phyloP scores from a whole-genome alignment of 768 basidiomycete genomes.

The Boletus reticuloceps region DNA sequence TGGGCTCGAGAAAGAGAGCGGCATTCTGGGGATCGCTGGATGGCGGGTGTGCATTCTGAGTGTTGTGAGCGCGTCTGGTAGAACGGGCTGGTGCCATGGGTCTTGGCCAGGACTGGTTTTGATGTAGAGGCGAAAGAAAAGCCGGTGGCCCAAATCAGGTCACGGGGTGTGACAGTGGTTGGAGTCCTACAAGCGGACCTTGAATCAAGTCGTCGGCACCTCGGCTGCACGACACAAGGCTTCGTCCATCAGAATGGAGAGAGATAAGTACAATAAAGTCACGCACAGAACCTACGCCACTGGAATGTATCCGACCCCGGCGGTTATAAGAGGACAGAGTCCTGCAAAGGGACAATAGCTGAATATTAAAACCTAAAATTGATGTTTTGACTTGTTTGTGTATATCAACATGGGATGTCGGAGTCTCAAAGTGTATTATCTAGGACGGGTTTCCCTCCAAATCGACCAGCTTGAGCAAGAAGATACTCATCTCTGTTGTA shows the following conservation, averaged over 20 bases:
- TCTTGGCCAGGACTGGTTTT: constrained; percentile 41
- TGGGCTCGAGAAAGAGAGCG: constrained; percentile 75
- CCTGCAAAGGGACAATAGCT: too few species aligned
- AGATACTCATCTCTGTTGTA: constrained; percentile 7
- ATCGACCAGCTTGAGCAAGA: not conserved
- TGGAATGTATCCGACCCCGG: not conserved
- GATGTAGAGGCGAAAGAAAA: constrained; percentile 21
- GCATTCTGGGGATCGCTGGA: constrained; percentile 37
- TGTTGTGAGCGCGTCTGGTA: constrained; percentile 48
- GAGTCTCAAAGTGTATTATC: constrained; percentile 34
- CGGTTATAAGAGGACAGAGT: not conserved
- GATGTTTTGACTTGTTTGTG: constrained; percentile 26
- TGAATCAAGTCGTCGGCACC: constrained; percentile 9
- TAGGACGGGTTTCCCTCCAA: constrained; percentile 12
- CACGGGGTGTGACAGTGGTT: constrained; percentile 25
- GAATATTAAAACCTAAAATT: not conserved
- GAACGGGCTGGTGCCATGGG: constrained; percentile 83
- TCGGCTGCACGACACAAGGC: not conserved
- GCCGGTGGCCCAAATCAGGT: constrained; percentile 12
- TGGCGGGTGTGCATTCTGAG: constrained; percentile 25
- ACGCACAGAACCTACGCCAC: not conserved
- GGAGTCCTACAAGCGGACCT: constrained; percentile 30
- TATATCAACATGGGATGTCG: constrained; percentile 27
- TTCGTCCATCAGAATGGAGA: constrained; percentile 2
- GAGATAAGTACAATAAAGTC: not conserved